Conservation (phyloP, 768 basidiomycete genomes). For the Imleria badia region DNA sequence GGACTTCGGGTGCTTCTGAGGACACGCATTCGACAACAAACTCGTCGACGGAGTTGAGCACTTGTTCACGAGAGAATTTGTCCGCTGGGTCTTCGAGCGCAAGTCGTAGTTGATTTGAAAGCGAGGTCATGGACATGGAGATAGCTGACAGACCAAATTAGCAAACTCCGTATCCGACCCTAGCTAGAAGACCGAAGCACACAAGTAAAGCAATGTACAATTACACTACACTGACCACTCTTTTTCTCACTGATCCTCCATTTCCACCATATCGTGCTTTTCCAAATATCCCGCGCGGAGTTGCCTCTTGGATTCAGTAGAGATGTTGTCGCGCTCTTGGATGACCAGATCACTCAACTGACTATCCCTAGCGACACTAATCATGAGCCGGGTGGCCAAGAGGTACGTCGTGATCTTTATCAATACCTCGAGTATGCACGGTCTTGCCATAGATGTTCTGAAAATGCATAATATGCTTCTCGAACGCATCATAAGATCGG, state of each 20-base stretch:
- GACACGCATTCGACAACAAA: conserved; percentile 53
- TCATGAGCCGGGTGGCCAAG: conserved; percentile 50
- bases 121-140: conserved; percentile 38
- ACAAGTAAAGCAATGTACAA: background rate
- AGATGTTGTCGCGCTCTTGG: conserved; percentile 34
- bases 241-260: conserved; percentile 40
- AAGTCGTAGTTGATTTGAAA: conserved; percentile 54
- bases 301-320: conserved; percentile 35
- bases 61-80: conserved; percentile 47
- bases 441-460: conserved; percentile 50
- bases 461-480: conserved; percentile 43
- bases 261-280: conserved; percentile 36
- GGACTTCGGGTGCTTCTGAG: conserved; percentile 43
- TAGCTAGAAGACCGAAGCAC: background rate
- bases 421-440: conserved; percentile 39
- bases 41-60: conserved; percentile 51
- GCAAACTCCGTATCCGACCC: background rate
- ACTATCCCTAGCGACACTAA: conserved; percentile 40
- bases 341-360: conserved; percentile 35
- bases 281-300: conserved; percentile 39
- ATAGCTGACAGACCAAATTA: conserved; percentile 7
- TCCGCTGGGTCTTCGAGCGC: conserved; percentile 56
- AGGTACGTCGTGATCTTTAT: conserved; percentile 40
- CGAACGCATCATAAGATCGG: conserved; percentile 29
- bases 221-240: background rate